Evolutionary conservation across 306 rosid genomes (phyloP).

Genomic region (Boehmeria nivea): DNA sequence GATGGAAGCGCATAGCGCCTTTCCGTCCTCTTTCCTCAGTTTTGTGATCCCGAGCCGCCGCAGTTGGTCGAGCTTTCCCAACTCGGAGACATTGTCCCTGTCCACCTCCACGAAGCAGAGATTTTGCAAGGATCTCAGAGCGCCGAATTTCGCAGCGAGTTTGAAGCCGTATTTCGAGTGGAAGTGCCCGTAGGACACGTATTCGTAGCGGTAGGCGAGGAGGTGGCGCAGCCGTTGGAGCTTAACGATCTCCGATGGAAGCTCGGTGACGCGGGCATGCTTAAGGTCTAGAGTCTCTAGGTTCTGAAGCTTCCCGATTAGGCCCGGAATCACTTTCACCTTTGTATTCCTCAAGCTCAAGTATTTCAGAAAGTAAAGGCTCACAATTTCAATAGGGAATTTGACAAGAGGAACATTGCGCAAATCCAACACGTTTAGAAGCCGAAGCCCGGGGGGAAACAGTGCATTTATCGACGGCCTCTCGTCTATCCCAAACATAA

Average conservation of each 20-base stretch:
- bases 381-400: slow-evolving; percentile 20
- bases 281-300: slow-evolving; percentile 36
- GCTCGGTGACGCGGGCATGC: slow-evolving; percentile 17
- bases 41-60: slow-evolving; percentile 31
- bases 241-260: slow-evolving; percentile 25
- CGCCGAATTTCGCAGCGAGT: slow-evolving; percentile 18
- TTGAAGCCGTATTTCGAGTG: slow-evolving; percentile 25
- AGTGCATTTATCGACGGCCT: slow-evolving; percentile 11
- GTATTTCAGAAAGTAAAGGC: slow-evolving; percentile 25
- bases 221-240: slow-evolving; percentile 36
- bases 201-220: slow-evolving; percentile 22
- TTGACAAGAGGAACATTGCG: slow-evolving; percentile 10
- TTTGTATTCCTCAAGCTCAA: slow-evolving; percentile 29
- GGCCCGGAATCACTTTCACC: slow-evolving; percentile 18
- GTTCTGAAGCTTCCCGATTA: slow-evolving; percentile 28
- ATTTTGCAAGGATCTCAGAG: slow-evolving; percentile 29
- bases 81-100: slow-evolving; percentile 14
- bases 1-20: slow-evolving; percentile 28
- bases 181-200: slow-evolving; percentile 7
- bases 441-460: slow-evolving; percentile 13
- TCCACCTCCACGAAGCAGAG: slow-evolving; percentile 27
- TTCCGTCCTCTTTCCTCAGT: slow-evolving; percentile 27
- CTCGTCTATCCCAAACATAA: slow-evolving; percentile 41
- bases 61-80: slow-evolving; percentile 34
- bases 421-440: slow-evolving; percentile 34